Evolutionary conservation across 345 rosid species (phyloP).

Genomic region (Anastatica hierochuntica): DNA sequence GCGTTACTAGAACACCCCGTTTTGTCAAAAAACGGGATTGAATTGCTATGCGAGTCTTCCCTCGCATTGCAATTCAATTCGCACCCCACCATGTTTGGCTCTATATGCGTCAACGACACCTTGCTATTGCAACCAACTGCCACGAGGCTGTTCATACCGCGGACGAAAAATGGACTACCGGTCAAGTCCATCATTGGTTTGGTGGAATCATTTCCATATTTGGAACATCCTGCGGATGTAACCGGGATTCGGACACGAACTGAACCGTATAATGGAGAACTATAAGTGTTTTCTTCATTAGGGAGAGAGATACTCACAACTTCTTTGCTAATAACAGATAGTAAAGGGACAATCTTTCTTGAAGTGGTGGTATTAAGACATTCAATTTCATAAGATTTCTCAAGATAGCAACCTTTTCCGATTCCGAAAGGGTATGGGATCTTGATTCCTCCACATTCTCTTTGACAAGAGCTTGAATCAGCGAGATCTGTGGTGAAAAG

Average conservation of each 20-base stretch:
- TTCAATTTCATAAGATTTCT: not conserved
- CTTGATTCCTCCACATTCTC: constrained; percentile 26
- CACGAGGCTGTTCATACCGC: constrained; percentile 9
- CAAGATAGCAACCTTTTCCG: constrained; percentile 8
- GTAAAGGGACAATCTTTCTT: not conserved
- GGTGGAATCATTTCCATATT: not conserved
- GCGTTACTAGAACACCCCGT: not conserved
- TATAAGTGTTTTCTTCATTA: not conserved
- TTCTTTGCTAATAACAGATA: not conserved
- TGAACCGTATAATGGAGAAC: not conserved
- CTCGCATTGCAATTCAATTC: constrained; percentile 21
- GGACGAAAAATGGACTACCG: constrained; percentile 5
- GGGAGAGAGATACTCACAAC: constrained; percentile 16
- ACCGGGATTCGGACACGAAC: not conserved
- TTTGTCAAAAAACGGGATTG: constrained; percentile 1
- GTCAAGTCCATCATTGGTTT: not conserved
- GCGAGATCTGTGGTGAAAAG: not conserved
- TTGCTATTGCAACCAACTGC: constrained; percentile 32
- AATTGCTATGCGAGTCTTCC: not conserved
- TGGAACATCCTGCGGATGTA: constrained; percentile 6
- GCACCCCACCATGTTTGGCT: constrained; percentile 13
- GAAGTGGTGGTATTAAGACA: constrained; percentile 5
- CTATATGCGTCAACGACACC: not conserved
- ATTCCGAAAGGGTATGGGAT: constrained; percentile 38
- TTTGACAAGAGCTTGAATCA: constrained; percentile 3